Evolutionary conservation across 371 early-diverging fungal species (phyloP).

Genomic region (Parasitella parasitica): DNA sequence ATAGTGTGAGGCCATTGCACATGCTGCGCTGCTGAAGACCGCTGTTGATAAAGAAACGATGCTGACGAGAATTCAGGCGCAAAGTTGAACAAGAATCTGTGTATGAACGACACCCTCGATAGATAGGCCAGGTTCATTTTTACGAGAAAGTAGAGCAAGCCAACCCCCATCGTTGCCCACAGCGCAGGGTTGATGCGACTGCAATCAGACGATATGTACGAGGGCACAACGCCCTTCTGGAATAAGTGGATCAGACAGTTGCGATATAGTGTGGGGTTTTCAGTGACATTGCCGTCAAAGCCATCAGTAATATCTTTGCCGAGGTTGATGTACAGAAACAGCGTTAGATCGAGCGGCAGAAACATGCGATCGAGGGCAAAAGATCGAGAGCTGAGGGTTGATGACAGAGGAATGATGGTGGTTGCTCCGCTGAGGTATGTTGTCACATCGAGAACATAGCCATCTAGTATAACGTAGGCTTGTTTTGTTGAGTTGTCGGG

Average conservation of each 20-base stretch:
- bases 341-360: conserved; percentile 39
- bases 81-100: conserved; percentile 31
- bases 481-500: conserved; percentile 22
- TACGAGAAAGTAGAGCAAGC: conserved; percentile 37
- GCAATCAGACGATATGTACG: conserved; percentile 29
- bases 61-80: conserved; percentile 8
- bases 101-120: conserved; percentile 37
- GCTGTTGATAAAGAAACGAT: background rate
- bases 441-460: conserved; percentile 44
- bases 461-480: conserved; percentile 41
- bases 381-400: conserved; percentile 35
- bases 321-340: conserved; percentile 38
- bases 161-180: conserved; percentile 50
- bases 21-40: background rate
- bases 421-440: conserved; percentile 38
- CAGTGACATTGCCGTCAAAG: conserved; percentile 32
- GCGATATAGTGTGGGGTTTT: conserved; percentile 22
- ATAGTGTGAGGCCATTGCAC: conserved; percentile 34
- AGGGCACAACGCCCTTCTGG: conserved; percentile 31
- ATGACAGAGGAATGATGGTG: conserved; percentile 31
- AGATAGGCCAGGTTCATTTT: conserved; percentile 48
- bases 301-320: conserved; percentile 45
- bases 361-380: conserved; percentile 46
- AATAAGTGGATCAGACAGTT: conserved; percentile 37
- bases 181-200: conserved; percentile 42